Evolutionary conservation across 805 yeast genomes (phyloP), one percentile per base, ranked within the genome.

Genomic region (Yarrowia keelungensis): DNA sequence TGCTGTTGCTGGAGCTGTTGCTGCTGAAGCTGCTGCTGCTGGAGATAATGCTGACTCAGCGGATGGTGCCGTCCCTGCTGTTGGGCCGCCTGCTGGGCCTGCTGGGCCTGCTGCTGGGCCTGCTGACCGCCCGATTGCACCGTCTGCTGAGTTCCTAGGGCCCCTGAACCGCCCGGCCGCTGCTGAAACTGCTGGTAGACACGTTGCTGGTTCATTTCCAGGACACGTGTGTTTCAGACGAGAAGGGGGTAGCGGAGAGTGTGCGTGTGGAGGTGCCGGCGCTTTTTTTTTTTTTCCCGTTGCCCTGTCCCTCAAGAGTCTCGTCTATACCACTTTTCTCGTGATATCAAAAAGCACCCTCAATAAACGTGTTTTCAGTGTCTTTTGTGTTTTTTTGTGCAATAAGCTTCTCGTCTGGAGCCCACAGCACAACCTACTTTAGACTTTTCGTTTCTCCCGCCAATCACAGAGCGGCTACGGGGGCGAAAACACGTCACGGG

Each of bases 181-280:
- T 58, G 64, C 39, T 58, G 64, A 22, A 42, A 58, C 50, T 58
- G 64, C 49, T 58, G 64, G 16, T 58, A 58, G 49, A 42, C 64
- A 42, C 64, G 49, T 15, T 58, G 64, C 64, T 58, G 64, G 64
- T 58, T 58, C 64, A 58, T 58, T 41, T 42, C 47, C 47, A n/a
- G 35, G 7, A 5, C 32, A 26, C 32, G 32, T 26, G 32, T 26
- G 19, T 19, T 19, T 19, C 19, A 19, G 19, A 19, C 19, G 19
- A 19, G 19, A 19, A 19, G 19, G 19, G 19, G 19, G 19, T 19
- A 19, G 19, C 19, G 19, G 19, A 19, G 19, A 19, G 19, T 19
- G 19, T 19, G 19, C 19, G 19, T 19, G 19, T 19, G 19, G 19
- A 19, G 19, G 19, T 19, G 19, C 19, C 19, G 19, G 19, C 19